phyloP scores from a whole-genome alignment of 1,284 basidiomycete genomes.

The Amylostereum areolatum region DNA sequence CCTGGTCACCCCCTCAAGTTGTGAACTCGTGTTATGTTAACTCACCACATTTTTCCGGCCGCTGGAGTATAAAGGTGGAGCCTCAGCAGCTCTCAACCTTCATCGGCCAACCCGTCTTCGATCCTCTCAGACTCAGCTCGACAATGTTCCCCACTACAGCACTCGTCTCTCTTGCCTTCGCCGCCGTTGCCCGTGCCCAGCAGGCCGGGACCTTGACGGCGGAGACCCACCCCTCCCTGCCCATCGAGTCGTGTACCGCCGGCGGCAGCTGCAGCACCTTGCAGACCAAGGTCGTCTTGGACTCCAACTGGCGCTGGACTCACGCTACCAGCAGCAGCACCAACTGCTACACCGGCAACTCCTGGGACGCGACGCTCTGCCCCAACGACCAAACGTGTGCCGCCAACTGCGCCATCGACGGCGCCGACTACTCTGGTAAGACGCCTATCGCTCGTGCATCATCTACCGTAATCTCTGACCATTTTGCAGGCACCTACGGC shows the following conservation, averaged over 20 bases:
- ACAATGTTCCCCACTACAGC: constrained; percentile 11
- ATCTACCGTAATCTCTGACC: background rate
- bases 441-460: background rate
- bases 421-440: constrained; percentile 24
- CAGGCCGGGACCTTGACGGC: constrained; percentile 32
- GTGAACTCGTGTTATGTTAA: no score
- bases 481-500: constrained; percentile 26
- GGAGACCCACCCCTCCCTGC: constrained; percentile 35
- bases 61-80: no score
- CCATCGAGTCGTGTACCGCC: constrained; percentile 33
- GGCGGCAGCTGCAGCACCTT: constrained; percentile 31
- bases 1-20: no score
- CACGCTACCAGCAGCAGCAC: constrained; percentile 36
- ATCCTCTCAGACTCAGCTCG: background rate
- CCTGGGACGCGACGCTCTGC: constrained; percentile 43
- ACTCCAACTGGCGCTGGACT: constrained; percentile 50
- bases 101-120: no score
- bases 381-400: constrained; percentile 37
- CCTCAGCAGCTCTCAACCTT: no score
- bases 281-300: constrained; percentile 33
- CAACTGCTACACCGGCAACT: constrained; percentile 54
- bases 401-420: constrained; percentile 31
- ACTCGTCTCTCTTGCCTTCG: constrained; percentile 23
- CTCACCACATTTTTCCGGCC: no score
- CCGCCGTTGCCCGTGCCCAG: constrained; percentile 29